Base-by-base conservation (phyloP, 1,284 basidiomycete genomes). In the Ceratobasidium sp. region DNA sequence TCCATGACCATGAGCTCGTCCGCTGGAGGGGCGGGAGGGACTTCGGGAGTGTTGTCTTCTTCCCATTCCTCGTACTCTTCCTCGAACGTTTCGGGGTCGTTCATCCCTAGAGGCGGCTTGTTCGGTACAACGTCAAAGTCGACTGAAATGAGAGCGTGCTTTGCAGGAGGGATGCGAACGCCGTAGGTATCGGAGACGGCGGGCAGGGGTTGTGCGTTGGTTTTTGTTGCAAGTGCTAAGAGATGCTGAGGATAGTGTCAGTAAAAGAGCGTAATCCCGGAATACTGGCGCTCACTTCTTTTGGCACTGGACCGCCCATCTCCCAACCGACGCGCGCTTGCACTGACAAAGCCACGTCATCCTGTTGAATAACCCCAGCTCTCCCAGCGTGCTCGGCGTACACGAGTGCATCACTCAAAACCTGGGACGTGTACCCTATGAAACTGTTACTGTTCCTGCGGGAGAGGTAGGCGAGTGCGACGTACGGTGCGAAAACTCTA, bases 121-220 rank as follows among this genome's bases (percentile, higher is more conserved):
- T 95, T 95, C 8, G 97, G 96, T 0, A 98, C 88, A 78, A 98
- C 88, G 79, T 95, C 91, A 84, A 98, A 99, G 84, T 98, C 94
- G 77, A 98, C 90, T 24, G 93, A 87, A 13, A 95, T 94, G 46
- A 99, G 87, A 74, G 95, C 92, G 51, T 98, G 94, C 31, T 89
- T 84, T 13, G 89, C 80, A 2, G 92, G 91, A 0, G 97, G 97
- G 24, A 98, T 84, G 24, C 96, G 91, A 61, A 98, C 89, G 43
- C 96, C 97, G 83, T 98, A 98, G 0, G 95, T 90, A 84, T 98
- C 97, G n/a, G 93, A 93, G 11, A 98, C 92, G 2, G 94, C 84
- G 2, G 97, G 97, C 3, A 99, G 87, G 0, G 97, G 95, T 37
- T 89, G 86, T 0, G 92, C 87, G 82, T 99, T 99, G 56, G 96